Conservation (phyloP, 1,284 basidiomycete genomes). For the Pholiota adiposa region DNA sequence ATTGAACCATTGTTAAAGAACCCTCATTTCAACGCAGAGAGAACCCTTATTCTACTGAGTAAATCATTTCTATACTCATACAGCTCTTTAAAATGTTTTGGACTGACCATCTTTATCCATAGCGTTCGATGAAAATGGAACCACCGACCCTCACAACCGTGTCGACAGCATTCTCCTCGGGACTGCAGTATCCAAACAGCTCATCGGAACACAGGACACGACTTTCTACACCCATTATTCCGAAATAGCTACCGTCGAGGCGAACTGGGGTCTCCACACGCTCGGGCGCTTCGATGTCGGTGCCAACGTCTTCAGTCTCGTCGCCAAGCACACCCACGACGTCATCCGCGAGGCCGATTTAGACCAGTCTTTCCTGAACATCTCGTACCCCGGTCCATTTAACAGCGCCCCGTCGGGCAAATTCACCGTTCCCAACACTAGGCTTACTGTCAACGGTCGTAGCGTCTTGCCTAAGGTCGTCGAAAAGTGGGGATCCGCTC, state of each 20-base stretch:
- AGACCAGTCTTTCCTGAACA: constrained; percentile 20
- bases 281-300: constrained; percentile 58
- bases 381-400: constrained; percentile 30
- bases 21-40: constrained; percentile 26
- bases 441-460: constrained; percentile 28
- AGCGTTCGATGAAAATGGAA: constrained; percentile 60
- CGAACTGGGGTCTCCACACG: constrained; percentile 66
- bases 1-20: constrained; percentile 52
- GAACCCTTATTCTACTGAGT: constrained; percentile 33
- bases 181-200: constrained; percentile 46
- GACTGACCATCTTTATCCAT: background rate
- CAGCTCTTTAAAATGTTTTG: background rate
- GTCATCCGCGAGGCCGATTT: constrained; percentile 14
- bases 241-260: constrained; percentile 58
- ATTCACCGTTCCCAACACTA: constrained; percentile 28
- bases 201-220: constrained; percentile 50
- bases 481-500: constrained; percentile 24
- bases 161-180: constrained; percentile 58
- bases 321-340: constrained; percentile 23
- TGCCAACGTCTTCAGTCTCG: constrained; percentile 32
- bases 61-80: background rate
- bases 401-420: constrained; percentile 15
- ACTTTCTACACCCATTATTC: constrained; percentile 74
- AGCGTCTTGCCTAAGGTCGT: constrained; percentile 26
- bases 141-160: constrained; percentile 48